Conservation (phyloP, 2,329 filamentous ascomycete genomes). For the Microascus cirrosus region DNA sequence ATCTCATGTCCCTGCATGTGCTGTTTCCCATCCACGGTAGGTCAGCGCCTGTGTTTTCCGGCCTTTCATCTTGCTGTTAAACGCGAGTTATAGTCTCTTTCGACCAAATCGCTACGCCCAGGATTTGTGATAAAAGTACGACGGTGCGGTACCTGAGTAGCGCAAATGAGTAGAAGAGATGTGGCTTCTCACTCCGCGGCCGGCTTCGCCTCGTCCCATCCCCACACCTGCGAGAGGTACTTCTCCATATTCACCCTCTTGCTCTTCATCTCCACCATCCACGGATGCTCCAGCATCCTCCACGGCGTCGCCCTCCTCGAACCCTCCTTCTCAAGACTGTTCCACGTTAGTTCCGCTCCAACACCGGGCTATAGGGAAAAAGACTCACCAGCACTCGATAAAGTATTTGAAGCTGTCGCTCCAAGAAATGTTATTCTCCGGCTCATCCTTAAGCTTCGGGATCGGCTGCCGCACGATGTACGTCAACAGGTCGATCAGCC, state of each 20-base stretch:
- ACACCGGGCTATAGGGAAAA: neutral
- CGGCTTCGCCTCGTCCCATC: slow-evolving; percentile 62
- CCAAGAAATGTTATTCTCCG: slow-evolving; percentile 81
- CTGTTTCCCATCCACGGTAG: too few relatives aligned
- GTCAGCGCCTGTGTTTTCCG: too few relatives aligned
- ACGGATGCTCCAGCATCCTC: slow-evolving; percentile 98
- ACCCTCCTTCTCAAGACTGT: slow-evolving; percentile 87
- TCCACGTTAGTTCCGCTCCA: slow-evolving; percentile 7
- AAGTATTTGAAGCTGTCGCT: slow-evolving; percentile 98
- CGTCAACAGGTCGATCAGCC: slow-evolving; percentile 87
- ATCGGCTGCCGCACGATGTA: slow-evolving; percentile 96
- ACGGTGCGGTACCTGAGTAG: too few relatives aligned
- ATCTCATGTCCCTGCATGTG: too few relatives aligned
- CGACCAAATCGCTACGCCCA: too few relatives aligned
- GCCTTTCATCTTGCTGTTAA: too few relatives aligned
- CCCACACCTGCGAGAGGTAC: slow-evolving; percentile 92
- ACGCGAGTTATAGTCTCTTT: too few relatives aligned
- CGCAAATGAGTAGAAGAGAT: too few relatives aligned
- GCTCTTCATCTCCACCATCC: slow-evolving; percentile 92
- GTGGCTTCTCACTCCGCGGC: neutral
- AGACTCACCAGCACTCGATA: slow-evolving; percentile 91
- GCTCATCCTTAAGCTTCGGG: slow-evolving; percentile 91
- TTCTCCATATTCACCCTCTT: slow-evolving; percentile 97
- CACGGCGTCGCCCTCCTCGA: slow-evolving; percentile 81
- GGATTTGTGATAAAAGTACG: too few relatives aligned